phyloP scores from a whole-genome alignment of 1,284 basidiomycete species.

The Meira nashicola region DNA sequence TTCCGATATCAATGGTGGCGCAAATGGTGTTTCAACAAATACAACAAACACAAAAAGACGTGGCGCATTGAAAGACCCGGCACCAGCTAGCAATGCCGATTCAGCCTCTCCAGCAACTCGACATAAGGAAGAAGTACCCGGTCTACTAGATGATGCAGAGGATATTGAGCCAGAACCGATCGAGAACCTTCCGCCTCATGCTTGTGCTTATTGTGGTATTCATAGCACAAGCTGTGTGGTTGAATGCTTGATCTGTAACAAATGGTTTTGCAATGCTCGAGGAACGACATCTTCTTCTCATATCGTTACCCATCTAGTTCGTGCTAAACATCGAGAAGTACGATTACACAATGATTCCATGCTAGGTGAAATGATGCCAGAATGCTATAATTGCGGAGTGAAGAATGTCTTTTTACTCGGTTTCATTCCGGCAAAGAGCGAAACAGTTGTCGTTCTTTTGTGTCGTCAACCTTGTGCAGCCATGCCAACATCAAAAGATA shows the following conservation, averaged over 20 bases:
- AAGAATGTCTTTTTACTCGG: slow-evolving; percentile 99
- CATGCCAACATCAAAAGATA: slow-evolving; percentile 79
- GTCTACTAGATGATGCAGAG: slow-evolving; percentile 69
- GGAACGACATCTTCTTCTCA: slow-evolving; percentile 90
- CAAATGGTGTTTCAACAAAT: slow-evolving; percentile 5
- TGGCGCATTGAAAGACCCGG: slow-evolving; percentile 1
- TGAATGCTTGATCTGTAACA: slow-evolving; percentile 88
- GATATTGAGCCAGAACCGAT: slow-evolving; percentile 62
- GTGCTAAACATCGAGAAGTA: slow-evolving; percentile 98
- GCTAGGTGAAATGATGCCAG: slow-evolving; percentile 91
- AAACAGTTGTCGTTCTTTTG: slow-evolving; percentile 95
- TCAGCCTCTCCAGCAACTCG: slow-evolving; percentile 2
- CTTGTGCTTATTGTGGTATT: slow-evolving; percentile 79
- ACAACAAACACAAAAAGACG: slow-evolving; percentile 18
- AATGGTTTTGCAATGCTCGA: slow-evolving; percentile 98
- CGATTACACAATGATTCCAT: slow-evolving; percentile 90
- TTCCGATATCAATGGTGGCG: slow-evolving; percentile 1
- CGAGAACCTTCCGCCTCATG: slow-evolving; percentile 57
- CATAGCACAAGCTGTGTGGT: slow-evolving; percentile 95
- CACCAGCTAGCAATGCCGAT: background rate
- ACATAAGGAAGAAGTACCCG: background rate
- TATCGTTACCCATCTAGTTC: slow-evolving; percentile 97
- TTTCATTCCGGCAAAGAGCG: slow-evolving; percentile 97
- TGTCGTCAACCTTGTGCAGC: slow-evolving; percentile 99
- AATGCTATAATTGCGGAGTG: slow-evolving; percentile 95